Evolutionary conservation across 129 eudicot genomes (phyloP).

Genomic region (Kitagawia praeruptora): DNA sequence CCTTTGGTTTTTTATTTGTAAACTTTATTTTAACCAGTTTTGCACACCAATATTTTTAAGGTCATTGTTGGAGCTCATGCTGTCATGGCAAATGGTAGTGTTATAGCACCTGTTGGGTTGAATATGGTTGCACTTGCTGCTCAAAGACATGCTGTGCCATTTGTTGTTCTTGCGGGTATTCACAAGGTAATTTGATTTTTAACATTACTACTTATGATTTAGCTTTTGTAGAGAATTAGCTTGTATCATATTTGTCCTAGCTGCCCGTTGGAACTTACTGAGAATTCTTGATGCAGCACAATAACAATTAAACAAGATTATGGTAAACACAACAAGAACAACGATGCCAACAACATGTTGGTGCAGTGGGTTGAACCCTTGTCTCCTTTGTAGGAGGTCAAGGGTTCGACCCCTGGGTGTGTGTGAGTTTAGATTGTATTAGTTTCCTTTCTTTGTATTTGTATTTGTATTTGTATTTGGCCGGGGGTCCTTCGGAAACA

Average conservation of each 20-base stretch:
- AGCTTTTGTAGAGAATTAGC: neutral
- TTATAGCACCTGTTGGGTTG: conserved; percentile 93
- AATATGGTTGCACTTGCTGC: conserved; percentile 95
- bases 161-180: conserved; percentile 91
- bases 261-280: neutral
- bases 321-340: no score
- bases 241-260: neutral
- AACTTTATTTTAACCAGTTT: neutral
- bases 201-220: neutral
- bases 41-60: conserved; percentile 20
- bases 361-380: no score
- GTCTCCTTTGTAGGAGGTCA: no score
- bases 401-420: no score
- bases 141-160: conserved; percentile 93
- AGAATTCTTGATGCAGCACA: no score
- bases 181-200: conserved; percentile 56
- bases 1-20: neutral
- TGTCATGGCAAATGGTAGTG: conserved; percentile 96
- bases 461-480: no score
- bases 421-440: no score
- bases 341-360: no score
- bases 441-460: no score
- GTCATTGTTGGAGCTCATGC: conserved; percentile 99
- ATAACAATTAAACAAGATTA: no score
- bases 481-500: no score